phyloP scores from a whole-genome alignment of 1,139 yeast species.

The Taphrina confusa region DNA sequence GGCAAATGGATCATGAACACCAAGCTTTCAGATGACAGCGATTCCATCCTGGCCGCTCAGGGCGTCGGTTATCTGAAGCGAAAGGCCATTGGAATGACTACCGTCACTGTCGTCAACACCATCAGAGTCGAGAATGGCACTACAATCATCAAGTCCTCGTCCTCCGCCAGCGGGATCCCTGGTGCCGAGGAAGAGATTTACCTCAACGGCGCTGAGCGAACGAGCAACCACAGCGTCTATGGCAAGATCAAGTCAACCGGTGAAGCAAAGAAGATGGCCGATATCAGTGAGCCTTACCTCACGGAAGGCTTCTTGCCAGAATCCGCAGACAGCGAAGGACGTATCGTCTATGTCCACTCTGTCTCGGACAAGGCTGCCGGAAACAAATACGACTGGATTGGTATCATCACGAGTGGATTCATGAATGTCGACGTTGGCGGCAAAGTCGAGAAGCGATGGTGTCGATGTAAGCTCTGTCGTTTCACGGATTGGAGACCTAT shows the following conservation, averaged over 20 bases:
- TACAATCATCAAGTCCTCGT: slow-evolving; percentile 19
- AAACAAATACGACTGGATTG: slow-evolving; percentile 29
- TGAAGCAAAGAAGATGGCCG: slow-evolving; percentile 13
- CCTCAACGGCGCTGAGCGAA: slow-evolving; percentile 17
- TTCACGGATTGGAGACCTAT: neutral
- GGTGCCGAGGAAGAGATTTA: slow-evolving; percentile 26
- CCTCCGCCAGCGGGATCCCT: slow-evolving; percentile 23
- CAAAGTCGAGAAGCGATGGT: slow-evolving; percentile 26
- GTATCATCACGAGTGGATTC: slow-evolving; percentile 22
- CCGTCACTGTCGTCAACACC: slow-evolving; percentile 29
- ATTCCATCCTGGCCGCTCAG: slow-evolving; percentile 30
- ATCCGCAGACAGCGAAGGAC: slow-evolving; percentile 15
- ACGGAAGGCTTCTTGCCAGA: slow-evolving; percentile 19
- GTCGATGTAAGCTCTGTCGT: slow-evolving; percentile 1
- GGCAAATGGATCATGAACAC: slow-evolving; percentile 33
- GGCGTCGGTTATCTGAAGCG: slow-evolving; percentile 34
- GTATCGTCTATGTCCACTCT: slow-evolving; percentile 15
- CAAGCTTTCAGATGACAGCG: slow-evolving; percentile 26
- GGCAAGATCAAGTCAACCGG: slow-evolving; percentile 18
- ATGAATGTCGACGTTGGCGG: slow-evolving; percentile 24
- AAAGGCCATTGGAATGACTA: slow-evolving; percentile 32
- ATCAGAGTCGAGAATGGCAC: slow-evolving; percentile 19
- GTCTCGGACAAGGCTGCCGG: slow-evolving; percentile 24
- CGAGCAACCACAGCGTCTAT: slow-evolving; percentile 18
- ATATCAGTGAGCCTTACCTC: slow-evolving; percentile 17